Evolutionary conservation across 192 early-diverging fungal species (phyloP), one percentile per base, ranked within the genome.

Genomic region (Podochytrium sp.): DNA sequence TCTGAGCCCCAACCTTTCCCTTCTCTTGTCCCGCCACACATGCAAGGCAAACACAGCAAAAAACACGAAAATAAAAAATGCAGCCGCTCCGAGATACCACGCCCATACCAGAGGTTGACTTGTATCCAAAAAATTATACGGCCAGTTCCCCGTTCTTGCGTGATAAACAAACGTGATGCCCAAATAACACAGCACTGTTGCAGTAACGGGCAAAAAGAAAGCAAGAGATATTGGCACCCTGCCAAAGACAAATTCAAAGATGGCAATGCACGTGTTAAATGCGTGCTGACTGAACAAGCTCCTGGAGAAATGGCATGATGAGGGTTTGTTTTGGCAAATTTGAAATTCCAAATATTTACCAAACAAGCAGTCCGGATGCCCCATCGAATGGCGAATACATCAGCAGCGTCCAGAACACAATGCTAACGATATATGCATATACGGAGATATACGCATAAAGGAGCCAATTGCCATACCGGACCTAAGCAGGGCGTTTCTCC

Each of bases 121-220:
- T 18, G 60, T 62, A 39, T 62, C 60, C 33, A 62, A 39, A 25
- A 62, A 62, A 16, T 12, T 12, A 62, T 62, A 62, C 6, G 60
- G 25, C 60, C 60, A 62, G 37, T 29, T 10, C 14, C 60, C 60
- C 0, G 27, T 20, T 14, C 18, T 38, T 16, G 29, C 27, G 1
- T 62, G 60, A 25, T 37, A 62, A 18, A 62, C 60, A 16, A 62
- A 62, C 32, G 60, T 25, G 14, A 62, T 38, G 12, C 32, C 60
- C 32, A 62, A 32, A 38, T 62, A 62, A 23, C 25, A 12, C 14
- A 62, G 25, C 14, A 35, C 60, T 35, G 37, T 20, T 20, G 25
- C 27, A 0, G 37, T 18, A 25, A 38, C 25, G 6, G 60, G 60
- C 6, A 29, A 20, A 6, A 62, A 18, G 18, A 62, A 38, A 7